These are phyloP conservation scores for Leccinum longicurvipes DNA, from an alignment of 768 basidiomycete species.

Conservation along the genomic window DNA sequence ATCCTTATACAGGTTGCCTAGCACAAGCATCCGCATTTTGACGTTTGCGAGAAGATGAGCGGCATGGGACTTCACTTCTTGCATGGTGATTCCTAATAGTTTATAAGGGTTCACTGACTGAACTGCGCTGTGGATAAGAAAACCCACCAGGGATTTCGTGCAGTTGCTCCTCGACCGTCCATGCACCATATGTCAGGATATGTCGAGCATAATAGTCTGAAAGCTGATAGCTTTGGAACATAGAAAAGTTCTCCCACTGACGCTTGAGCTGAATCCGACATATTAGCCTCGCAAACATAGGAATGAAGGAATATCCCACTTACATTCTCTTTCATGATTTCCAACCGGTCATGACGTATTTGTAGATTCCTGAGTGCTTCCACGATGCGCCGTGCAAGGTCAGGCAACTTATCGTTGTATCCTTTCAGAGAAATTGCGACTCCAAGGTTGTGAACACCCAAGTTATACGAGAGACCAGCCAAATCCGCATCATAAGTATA, in stretches of 20 bases:
- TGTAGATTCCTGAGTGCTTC: conserved; percentile 61
- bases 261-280: conserved; percentile 53
- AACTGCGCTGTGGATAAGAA: background rate
- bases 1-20: conserved; percentile 84
- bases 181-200: conserved; percentile 65
- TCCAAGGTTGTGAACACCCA: conserved; percentile 61
- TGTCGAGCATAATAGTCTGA: conserved; percentile 76
- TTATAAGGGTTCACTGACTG: background rate
- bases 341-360: conserved; percentile 69
- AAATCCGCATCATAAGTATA: conserved; percentile 91
- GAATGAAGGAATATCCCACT: conserved; percentile 11
- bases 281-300: background rate
- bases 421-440: conserved; percentile 69
- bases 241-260: conserved; percentile 83
- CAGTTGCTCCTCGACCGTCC: conserved; percentile 76
- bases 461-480: conserved; percentile 78
- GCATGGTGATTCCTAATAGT: conserved; percentile 59
- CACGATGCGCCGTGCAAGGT: conserved; percentile 69
- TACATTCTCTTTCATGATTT: conserved; percentile 84
- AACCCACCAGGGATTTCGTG: conserved; percentile 68
- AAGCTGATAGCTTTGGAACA: conserved; percentile 77
- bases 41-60: conserved; percentile 57
- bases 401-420: conserved; percentile 88
- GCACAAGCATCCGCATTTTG: conserved; percentile 68
- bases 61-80: conserved; percentile 66